Base-by-base conservation (phyloP, 108 stramenopile genomes). In the Pinguiococcus pyrenoidosus region DNA sequence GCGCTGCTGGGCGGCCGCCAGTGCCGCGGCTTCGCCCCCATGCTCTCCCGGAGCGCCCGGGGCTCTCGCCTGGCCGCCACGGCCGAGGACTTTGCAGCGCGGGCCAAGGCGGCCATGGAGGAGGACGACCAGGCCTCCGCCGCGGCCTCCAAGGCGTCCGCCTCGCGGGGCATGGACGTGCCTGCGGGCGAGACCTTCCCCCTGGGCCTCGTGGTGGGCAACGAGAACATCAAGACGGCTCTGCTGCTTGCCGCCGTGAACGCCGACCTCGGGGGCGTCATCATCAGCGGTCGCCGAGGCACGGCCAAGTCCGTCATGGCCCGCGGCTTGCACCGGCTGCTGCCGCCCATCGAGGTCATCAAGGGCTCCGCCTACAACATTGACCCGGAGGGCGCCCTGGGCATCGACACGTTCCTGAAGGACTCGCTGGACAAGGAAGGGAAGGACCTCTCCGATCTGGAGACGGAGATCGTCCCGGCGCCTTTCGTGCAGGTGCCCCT, bases 241-340 rank as follows among this genome's bases (percentile, higher is more conserved):
- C 75, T 92, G 4, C 77, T 89, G 8, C 68, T 89, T 8, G 66
- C 88, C 16, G 68, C 86, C 23, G 73, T 90, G 10, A 91, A 95
- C 62, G 51, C 82, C 44, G 77, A 82, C 26, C 88, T 89, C 83
- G 88, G 86, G 46, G 92, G 92, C 33, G 89, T 95, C 1, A 80
- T 91, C 16, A 90, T 95, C 51, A 76, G 76, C 17, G 92, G 92
- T 29, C 71, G 87, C 44, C 84, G 87, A 49, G 92, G 92, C 30
- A 95, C 92, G 32, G 89, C 84, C 48, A 95, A 95, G 58, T 89
- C 87, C 16, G 78, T 91, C 48, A 87, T 91, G 83, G 89, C 89
- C 7, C 68, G 89, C 16, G 87, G 88, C n/a, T 46, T 95, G 10
- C 85, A 89, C 56, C 79, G 83, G 34, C 71, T 95, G 20, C 51